These are phyloP conservation scores for Fraxinus sp. DNA, from an alignment of 305 asterid species.

Conservation along the genomic window DNA sequence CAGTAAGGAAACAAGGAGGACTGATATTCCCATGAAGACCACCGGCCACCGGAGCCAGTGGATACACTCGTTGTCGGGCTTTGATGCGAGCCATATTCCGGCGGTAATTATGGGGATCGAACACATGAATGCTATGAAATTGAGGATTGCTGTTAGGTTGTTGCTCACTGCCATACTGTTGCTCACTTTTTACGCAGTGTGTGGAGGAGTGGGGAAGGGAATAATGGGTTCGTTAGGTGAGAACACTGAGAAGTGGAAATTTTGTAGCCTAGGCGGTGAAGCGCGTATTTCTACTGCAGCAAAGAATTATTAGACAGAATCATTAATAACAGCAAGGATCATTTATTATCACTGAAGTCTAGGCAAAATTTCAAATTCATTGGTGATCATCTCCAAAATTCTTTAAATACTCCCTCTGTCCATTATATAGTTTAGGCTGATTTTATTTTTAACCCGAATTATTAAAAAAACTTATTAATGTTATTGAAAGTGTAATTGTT, in stretches of 20 bases:
- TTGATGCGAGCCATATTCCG: constrained; percentile 79
- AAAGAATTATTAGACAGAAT: too few relatives aligned
- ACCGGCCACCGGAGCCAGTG: constrained; percentile 90
- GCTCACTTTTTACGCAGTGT: neutral
- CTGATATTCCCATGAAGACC: constrained; percentile 55
- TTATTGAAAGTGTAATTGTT: too few relatives aligned
- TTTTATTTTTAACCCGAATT: too few relatives aligned
- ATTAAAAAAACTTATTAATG: too few relatives aligned
- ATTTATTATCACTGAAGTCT: too few relatives aligned
- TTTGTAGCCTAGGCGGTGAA: neutral
- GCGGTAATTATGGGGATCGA: constrained; percentile 77
- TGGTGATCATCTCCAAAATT: too few relatives aligned
- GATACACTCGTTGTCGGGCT: constrained; percentile 85
- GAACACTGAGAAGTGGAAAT: neutral
- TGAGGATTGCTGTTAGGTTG: constrained; percentile 68
- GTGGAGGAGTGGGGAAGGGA: neutral
- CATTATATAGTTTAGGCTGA: too few relatives aligned
- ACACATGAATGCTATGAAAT: constrained; percentile 78
- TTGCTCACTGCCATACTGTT: constrained; percentile 68
- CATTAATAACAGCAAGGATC: too few relatives aligned
- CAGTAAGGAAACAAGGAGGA: constrained; percentile 55
- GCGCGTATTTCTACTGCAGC: neutral
- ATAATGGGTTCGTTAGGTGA: neutral
- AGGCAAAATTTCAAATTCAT: too few relatives aligned
- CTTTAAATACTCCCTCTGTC: too few relatives aligned